A percentile compares a stretch with the other conserved stretches of the same genome.
Conservation (phyloP, 305 asterid species). For the Fraxinus velutina region DNA sequence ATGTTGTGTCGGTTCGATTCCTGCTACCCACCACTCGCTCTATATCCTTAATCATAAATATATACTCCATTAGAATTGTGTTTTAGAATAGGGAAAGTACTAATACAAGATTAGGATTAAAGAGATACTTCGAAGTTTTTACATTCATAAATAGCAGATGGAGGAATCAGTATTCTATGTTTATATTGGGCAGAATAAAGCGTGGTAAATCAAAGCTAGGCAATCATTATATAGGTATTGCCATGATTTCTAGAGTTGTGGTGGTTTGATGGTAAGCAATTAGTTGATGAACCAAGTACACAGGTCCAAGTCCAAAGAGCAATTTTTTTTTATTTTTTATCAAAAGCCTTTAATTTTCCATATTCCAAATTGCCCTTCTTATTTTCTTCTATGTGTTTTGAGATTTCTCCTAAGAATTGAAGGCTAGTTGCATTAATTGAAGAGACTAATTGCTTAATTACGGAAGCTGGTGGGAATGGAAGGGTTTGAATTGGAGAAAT, state of each 20-base stretch:
- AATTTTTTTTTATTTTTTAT: background rate
- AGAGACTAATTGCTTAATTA: background rate
- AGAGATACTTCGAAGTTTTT: background rate
- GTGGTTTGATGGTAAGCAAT: background rate
- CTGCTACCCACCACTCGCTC: background rate
- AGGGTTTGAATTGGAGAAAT: background rate
- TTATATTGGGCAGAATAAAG: background rate
- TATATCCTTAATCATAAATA: background rate
- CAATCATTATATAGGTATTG: background rate
- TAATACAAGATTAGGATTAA: background rate
- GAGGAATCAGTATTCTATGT: background rate
- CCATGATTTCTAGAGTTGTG: background rate
- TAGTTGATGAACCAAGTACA: background rate
- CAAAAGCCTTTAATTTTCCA: background rate
- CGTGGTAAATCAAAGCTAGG: background rate
- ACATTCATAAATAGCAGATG: background rate
- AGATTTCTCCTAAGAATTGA: background rate
- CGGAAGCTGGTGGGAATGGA: background rate
- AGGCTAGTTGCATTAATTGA: background rate
- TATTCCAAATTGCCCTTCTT: background rate
- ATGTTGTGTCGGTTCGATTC: background rate
- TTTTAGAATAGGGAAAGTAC: background rate
- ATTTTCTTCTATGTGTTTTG: background rate
- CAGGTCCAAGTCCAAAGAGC: background rate
- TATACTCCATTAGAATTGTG: background rate